These are phyloP conservation scores for Xylariaceae sp. DNA, from an alignment of 2,329 filamentous ascomycete genomes.

Conservation along the genomic window DNA sequence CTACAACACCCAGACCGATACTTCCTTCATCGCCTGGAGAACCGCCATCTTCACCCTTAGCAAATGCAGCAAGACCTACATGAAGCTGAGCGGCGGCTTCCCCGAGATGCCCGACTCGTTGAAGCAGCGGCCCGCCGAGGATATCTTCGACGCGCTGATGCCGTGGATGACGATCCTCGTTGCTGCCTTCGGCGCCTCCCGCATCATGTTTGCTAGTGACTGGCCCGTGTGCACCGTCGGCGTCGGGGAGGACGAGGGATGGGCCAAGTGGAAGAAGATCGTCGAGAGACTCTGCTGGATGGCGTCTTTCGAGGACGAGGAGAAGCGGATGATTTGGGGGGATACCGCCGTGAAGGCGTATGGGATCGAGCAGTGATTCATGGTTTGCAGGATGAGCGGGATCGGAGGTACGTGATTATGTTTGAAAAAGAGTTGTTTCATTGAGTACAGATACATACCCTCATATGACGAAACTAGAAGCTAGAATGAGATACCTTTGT, in stretches of 20 bases:
- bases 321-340: slow-evolving; percentile 66
- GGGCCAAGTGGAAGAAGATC: slow-evolving; percentile 70
- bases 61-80: slow-evolving; percentile 63
- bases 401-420: too few species aligned
- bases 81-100: slow-evolving; percentile 89
- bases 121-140: slow-evolving; percentile 42
- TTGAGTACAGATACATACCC: too few species aligned
- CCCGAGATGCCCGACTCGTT: slow-evolving; percentile 66
- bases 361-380: slow-evolving; percentile 31
- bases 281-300: slow-evolving; percentile 65
- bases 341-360: slow-evolving; percentile 72
- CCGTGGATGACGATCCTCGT: slow-evolving; percentile 72
- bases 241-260: slow-evolving; percentile 48
- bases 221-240: slow-evolving; percentile 87
- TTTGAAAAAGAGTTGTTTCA: too few species aligned
- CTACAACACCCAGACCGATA: slow-evolving; percentile 49
- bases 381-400: too few species aligned
- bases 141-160: slow-evolving; percentile 59
- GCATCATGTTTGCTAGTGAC: slow-evolving; percentile 88
- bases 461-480: too few species aligned
- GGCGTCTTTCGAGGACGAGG: slow-evolving; percentile 55
- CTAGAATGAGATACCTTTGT: too few species aligned
- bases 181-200: slow-evolving; percentile 63
- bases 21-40: slow-evolving; percentile 65
- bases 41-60: slow-evolving; percentile 64